Base-by-base conservation (phyloP, 2,329 filamentous ascomycete species). In the Penicillium rolfsii region DNA sequence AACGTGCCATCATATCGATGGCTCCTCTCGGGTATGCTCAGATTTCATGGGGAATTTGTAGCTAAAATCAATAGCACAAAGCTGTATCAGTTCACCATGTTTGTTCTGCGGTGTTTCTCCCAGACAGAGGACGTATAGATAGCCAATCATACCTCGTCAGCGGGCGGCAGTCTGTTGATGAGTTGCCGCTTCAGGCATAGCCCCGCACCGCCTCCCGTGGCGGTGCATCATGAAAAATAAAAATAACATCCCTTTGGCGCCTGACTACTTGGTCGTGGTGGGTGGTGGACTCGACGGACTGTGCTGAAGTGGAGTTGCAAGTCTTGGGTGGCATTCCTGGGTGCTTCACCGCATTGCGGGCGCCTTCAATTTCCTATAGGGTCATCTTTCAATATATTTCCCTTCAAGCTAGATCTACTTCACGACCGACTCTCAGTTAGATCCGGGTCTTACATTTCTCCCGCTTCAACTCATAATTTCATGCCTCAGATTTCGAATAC, bases 401-500 rank as follows among this genome's bases (percentile, higher is more conserved):
- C 22, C 28, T 35, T 50, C 46, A 6, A 14, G 22, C 46, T 50
- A 35, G 46, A 22, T 50, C 46, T 35, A 33, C 46, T 33, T 30
- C 46, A 11, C 14, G 19, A 52, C 33, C 11, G 14, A 40, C 33
- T 38, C 24, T 5, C 22, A n/a, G 24, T 46, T 26, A 16, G 5
- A n/a, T 46, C 8, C 5, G 2, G 11, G 8, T 33, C 24, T 46
- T 28, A 41, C 19, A 16, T 36, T 38, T 45, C 30, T 52, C 19
- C 19, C 19, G 19, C 19, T 22, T 22, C 7, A 9, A 53, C 33
- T 54, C 28, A 36, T 35, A 55, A n/a, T 22, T 30, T 35, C 33
- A 90, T 90, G 88, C 85, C 88, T 61, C 87, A 88, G 76, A 84
- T 88, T 64, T 79, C 84, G 57, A 84, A 88, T 73, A 96, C 92